Evolutionary conservation across 2,329 filamentous ascomycete genomes (phyloP).

Genomic region (Scedosporium boydii): DNA sequence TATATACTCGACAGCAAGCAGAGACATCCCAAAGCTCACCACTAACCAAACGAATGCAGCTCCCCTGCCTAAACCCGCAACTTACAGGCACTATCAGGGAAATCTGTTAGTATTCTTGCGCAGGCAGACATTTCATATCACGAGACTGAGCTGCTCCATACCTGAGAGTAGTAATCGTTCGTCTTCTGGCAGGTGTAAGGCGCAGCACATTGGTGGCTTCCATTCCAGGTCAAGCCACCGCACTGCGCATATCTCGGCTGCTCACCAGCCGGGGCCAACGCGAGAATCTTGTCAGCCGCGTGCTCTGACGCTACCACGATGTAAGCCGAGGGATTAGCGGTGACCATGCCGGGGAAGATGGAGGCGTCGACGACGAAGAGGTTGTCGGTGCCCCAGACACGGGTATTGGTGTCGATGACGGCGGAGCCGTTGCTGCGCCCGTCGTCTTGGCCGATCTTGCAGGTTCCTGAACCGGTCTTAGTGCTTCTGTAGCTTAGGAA

Average conservation of each 20-base stretch:
- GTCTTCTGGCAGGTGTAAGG: background rate
- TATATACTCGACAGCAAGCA: too few species aligned
- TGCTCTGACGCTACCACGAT: constrained; percentile 58
- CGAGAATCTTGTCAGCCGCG: constrained; percentile 29
- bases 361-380: constrained; percentile 58
- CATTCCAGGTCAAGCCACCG: constrained; percentile 2
- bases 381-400: constrained; percentile 59
- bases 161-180: constrained; percentile 4
- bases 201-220: constrained; percentile 3
- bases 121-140: background rate
- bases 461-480: constrained; percentile 23
- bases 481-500: background rate
- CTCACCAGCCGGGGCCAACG: background rate
- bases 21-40: background rate
- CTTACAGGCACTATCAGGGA: background rate
- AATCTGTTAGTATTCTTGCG: background rate
- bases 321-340: constrained; percentile 56
- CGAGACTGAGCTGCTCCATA: background rate
- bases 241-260: constrained; percentile 1
- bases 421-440: constrained; percentile 42
- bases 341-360: constrained; percentile 60
- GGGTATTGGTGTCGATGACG: constrained; percentile 53
- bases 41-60: background rate
- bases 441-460: constrained; percentile 50
- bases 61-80: background rate